These are phyloP conservation scores for Collariella sp. DNA, from an alignment of 495 filamentous ascomycete species.

Conservation along the genomic window DNA sequence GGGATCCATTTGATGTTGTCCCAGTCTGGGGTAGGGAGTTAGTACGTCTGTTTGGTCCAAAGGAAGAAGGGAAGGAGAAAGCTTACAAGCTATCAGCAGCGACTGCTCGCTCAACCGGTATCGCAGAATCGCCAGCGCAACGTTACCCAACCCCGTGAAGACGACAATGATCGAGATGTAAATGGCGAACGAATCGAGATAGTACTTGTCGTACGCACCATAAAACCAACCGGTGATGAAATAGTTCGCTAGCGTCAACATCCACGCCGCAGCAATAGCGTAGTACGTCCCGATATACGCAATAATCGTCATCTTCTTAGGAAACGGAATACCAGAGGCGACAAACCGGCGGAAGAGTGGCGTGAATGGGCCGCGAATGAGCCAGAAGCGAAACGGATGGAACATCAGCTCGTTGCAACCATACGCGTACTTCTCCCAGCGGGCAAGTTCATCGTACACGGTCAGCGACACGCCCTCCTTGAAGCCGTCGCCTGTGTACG, in stretches of 20 bases:
- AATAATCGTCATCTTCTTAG: slow-evolving; percentile 70
- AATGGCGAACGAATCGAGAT: slow-evolving; percentile 63
- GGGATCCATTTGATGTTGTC: slow-evolving; percentile 69
- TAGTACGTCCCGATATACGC: slow-evolving; percentile 84
- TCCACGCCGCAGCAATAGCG: slow-evolving; percentile 69
- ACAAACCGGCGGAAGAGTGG: slow-evolving; percentile 65
- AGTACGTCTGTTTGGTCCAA: not conserved
- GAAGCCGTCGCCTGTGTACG: slow-evolving; percentile 67
- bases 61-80: too few species aligned
- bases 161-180: slow-evolving; percentile 67
- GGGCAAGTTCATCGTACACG: slow-evolving; percentile 74
- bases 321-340: slow-evolving; percentile 61
- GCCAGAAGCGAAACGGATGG: slow-evolving; percentile 59
- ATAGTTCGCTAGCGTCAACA: slow-evolving; percentile 68
- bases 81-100: slow-evolving; percentile 22
- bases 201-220: slow-evolving; percentile 64
- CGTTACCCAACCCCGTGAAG: slow-evolving; percentile 59
- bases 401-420: slow-evolving; percentile 78
- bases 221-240: slow-evolving; percentile 70
- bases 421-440: slow-evolving; percentile 84
- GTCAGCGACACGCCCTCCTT: slow-evolving; percentile 80
- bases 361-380: slow-evolving; percentile 60
- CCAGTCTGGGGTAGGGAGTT: slow-evolving; percentile 24
- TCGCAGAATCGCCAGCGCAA: slow-evolving; percentile 58
- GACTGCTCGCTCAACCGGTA: slow-evolving; percentile 55